phyloP scores from a whole-genome alignment of 768 basidiomycete genomes.

The Podaxis sp. region DNA sequence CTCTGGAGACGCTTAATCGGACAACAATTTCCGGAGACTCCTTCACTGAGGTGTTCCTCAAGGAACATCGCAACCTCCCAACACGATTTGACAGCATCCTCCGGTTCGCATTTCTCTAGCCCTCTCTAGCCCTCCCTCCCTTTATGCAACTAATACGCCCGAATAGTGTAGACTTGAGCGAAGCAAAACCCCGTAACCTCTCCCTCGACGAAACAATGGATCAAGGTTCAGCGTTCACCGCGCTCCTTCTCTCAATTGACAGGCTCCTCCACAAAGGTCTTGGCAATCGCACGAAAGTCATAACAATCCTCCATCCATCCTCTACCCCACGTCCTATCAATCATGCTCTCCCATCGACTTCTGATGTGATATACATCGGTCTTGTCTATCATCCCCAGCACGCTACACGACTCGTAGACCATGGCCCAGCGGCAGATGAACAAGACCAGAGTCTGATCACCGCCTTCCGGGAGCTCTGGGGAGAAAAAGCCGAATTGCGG shows the following conservation, averaged over 20 bases:
- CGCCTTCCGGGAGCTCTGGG: slow-evolving; percentile 86
- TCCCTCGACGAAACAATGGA: slow-evolving; percentile 50
- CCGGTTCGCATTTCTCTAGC: slow-evolving; percentile 36
- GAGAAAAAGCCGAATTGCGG: slow-evolving; percentile 84
- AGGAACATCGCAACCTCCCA: slow-evolving; percentile 58
- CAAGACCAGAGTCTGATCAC: slow-evolving; percentile 42
- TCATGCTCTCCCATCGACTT: slow-evolving; percentile 49
- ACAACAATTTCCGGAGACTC: slow-evolving; percentile 46
- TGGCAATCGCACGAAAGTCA: slow-evolving; percentile 62
- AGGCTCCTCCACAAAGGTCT: slow-evolving; percentile 60
- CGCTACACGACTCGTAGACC: slow-evolving; percentile 85
- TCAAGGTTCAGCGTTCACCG: slow-evolving; percentile 52
- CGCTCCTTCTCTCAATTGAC: slow-evolving; percentile 49
- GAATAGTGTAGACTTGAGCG: slow-evolving; percentile 51
- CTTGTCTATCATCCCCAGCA: slow-evolving; percentile 67
- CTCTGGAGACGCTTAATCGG: slow-evolving; percentile 60
- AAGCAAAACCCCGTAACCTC: slow-evolving; percentile 37
- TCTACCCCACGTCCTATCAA: slow-evolving; percentile 41
- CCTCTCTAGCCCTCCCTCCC: neutral
- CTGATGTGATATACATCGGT: slow-evolving; percentile 61
- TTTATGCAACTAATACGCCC: neutral
- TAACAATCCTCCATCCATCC: slow-evolving; percentile 55
- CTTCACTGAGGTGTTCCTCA: slow-evolving; percentile 70
- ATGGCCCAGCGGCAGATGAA: slow-evolving; percentile 78
- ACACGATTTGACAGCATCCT: slow-evolving; percentile 74